Conservation (phyloP, 1,139 yeast species). For the Saccharomyces hybrid region DNA sequence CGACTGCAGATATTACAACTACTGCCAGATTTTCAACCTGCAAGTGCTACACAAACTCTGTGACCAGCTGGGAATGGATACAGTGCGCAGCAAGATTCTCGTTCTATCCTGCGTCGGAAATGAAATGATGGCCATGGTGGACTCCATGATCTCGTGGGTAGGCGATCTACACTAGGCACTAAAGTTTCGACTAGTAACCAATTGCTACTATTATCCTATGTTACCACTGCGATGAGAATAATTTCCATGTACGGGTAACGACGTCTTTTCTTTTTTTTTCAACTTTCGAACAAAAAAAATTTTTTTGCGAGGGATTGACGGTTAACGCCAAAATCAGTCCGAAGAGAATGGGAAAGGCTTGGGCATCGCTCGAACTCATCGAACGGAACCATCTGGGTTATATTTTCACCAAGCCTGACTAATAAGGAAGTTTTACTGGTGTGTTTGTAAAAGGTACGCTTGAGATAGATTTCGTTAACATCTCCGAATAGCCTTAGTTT, state of each 20-base stretch:
- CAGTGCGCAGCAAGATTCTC: slow-evolving; percentile 30
- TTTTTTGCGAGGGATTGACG: slow-evolving; percentile 1
- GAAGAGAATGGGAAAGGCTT: not conserved
- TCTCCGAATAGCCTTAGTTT: not conserved
- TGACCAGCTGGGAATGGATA: slow-evolving; percentile 28
- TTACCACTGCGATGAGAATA: not conserved
- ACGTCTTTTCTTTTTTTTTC: not conserved
- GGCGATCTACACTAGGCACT: slow-evolving; percentile 3
- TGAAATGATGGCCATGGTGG: slow-evolving; percentile 19
- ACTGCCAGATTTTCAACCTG: slow-evolving; percentile 29
- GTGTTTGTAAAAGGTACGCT: not conserved
- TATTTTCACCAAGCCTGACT: not conserved
- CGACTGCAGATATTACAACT: slow-evolving; percentile 34
- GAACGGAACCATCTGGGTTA: not conserved
- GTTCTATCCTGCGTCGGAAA: slow-evolving; percentile 22
- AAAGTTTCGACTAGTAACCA: not conserved
- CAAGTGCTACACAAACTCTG: slow-evolving; percentile 30
- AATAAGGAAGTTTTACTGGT: not conserved
- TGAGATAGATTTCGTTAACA: not conserved
- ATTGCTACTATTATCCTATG: not conserved
- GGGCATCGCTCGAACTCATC: slow-evolving; percentile 1
- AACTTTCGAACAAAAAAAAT: not conserved
- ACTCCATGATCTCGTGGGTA: slow-evolving; percentile 22
- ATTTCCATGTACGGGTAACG: not conserved
- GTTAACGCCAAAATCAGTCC: not conserved